Evolutionary conservation across 2,329 filamentous ascomycete genomes (phyloP), one percentile per base, ranked within the genome.

Genomic region (Penicillium sp.): DNA sequence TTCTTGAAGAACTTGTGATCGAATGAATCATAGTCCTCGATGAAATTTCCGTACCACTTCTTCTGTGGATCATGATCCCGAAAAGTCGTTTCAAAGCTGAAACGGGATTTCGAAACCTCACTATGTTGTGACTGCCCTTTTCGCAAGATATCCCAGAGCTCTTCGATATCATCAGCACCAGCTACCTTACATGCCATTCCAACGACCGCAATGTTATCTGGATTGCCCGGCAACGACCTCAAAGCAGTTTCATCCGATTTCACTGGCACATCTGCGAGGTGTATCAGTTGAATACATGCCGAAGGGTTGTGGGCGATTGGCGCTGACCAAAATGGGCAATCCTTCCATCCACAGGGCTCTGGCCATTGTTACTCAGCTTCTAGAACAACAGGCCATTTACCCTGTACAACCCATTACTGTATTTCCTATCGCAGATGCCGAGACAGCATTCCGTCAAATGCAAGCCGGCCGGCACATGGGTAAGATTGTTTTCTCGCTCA

Each of bases 381-480:
- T 43, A 10, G 29, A 32, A 4, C 19, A 35, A 11, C 14, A 27
- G 19, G n/a, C 16, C 1, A 3, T 50, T 14, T 47, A 18, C 1
- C 58, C 54, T 2, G 51, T 61, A 11, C 39, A 42, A 1, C 60
- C 60, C 1, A 43, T 56, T 6, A 53, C 46, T 3, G 44, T 47
- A 1, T 66, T n/a, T 50, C 56, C 3, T 68, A 70, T 38, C 0
- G 19, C 39, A 45, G 1, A 73, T 1, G 53, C 76, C 1, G 55
- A 67, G 13, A 64, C 71, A 6, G 75, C 75, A 0, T 76, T 79
- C 55, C 61, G 73, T 0, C 63, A 58, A 19, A 71, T 80, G 67
- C 74, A 78, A 51, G 64, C 62, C 1, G 76, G 74, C 1, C 60
- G 63, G 1, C 75, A 79, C 53, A 75, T 74, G 16, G 77, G 76